A percentile compares a stretch with the other conserved stretches of the same genome.
These are phyloP conservation scores for Halocafeteria seosinensis DNA, from an alignment of 108 stramenopile species.

Conservation along the genomic window DNA sequence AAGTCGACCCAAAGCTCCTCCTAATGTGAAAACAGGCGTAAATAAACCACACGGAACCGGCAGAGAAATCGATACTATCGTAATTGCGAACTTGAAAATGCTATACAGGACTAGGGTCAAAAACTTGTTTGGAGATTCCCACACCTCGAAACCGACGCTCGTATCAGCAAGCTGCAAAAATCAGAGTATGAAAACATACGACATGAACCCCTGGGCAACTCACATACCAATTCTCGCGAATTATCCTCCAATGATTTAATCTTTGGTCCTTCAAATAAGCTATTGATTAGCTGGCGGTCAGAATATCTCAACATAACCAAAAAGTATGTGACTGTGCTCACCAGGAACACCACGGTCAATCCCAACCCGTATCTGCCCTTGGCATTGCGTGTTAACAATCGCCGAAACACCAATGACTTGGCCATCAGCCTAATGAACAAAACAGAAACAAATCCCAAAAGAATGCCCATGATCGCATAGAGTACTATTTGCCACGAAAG, in stretches of 20 bases:
- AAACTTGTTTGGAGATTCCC: too few species aligned
- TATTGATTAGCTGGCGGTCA: too few species aligned
- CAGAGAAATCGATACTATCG: slow-evolving; percentile 8
- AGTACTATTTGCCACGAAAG: neutral
- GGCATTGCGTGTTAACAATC: too few species aligned
- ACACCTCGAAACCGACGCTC: neutral
- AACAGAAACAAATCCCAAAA: slow-evolving; percentile 13
- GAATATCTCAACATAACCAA: too few species aligned
- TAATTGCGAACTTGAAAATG: neutral
- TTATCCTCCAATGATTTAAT: too few species aligned
- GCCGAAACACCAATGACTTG: neutral
- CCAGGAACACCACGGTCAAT: too few species aligned
- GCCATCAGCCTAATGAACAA: slow-evolving; percentile 6
- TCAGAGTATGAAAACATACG: too few species aligned
- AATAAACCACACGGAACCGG: slow-evolving; percentile 26
- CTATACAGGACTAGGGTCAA: neutral
- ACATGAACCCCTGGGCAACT: too few species aligned
- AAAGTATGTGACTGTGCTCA: too few species aligned
- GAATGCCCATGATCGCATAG: slow-evolving; percentile 10
- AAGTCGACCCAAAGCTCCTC: slow-evolving; percentile 27
- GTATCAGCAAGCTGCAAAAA: slow-evolving; percentile 7
- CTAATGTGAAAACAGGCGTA: slow-evolving; percentile 24
- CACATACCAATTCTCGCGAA: too few species aligned
- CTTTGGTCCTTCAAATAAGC: too few species aligned
- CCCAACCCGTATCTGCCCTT: too few species aligned